Conservation (phyloP, 805 yeast genomes). For the Candida broadrunensis region DNA sequence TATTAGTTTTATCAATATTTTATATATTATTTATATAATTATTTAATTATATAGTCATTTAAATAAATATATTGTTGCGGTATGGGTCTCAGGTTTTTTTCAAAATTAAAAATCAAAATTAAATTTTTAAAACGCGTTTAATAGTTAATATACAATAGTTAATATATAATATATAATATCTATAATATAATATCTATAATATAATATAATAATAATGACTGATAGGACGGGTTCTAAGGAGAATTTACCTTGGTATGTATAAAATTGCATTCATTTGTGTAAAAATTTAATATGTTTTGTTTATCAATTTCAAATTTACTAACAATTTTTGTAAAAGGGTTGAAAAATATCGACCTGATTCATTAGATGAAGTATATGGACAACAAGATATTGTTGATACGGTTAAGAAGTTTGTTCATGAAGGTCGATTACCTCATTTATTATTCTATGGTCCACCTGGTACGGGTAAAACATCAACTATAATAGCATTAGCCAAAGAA, state of each 20-base stretch:
- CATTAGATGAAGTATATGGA: conserved; percentile 86
- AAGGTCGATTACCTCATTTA: conserved; percentile 84
- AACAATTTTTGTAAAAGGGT: conserved; percentile 48
- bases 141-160: no score
- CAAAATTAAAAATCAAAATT: no score
- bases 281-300: background rate
- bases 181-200: no score
- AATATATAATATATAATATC: no score
- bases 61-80: background rate
- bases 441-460: conserved; percentile 95
- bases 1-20: no score
- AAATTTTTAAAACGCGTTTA: no score
- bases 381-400: conserved; percentile 85
- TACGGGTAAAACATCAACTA: conserved; percentile 88
- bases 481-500: conserved; percentile 77
- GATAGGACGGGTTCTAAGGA: conserved; percentile 21
- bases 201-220: background rate
- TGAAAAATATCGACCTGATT: conserved; percentile 88
- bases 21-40: no score
- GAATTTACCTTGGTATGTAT: conserved; percentile 56
- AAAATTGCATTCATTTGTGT: no score
- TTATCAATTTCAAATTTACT: conserved; percentile 8
- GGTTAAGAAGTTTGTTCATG: conserved; percentile 77
- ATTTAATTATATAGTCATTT: no score
- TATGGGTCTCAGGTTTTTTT: background rate